phyloP scores from a whole-genome alignment of 78 protist species.

The Trichosphaerium sp. region DNA sequence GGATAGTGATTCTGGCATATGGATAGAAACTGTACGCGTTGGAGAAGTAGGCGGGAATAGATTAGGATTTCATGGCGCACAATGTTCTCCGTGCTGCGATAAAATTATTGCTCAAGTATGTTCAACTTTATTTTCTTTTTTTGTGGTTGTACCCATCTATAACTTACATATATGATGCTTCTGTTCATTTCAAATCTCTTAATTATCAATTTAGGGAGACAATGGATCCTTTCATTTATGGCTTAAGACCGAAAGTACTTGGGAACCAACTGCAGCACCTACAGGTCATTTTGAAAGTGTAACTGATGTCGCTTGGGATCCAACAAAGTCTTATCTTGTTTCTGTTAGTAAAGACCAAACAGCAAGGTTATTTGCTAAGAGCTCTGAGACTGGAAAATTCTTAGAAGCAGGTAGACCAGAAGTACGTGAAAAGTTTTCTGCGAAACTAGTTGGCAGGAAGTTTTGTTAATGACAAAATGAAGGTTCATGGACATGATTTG shows the following conservation, averaged over 20 bases:
- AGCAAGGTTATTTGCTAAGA: slow-evolving; percentile 15
- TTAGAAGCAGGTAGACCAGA: slow-evolving; percentile 44
- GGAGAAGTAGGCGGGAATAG: slow-evolving; percentile 62
- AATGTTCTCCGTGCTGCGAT: slow-evolving; percentile 9
- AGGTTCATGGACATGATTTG: slow-evolving; percentile 52
- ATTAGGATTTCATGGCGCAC: slow-evolving; percentile 32
- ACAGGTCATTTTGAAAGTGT: slow-evolving; percentile 49
- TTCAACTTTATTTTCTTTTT: no score
- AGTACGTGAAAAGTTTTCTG: no score
- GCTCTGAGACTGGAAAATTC: slow-evolving; percentile 15
- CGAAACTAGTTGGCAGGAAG: no score
- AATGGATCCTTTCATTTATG: slow-evolving; percentile 51
- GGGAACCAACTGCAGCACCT: slow-evolving; percentile 24
- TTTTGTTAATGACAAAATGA: no score
- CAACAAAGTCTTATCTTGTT: slow-evolving; percentile 16
- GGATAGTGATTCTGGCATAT: slow-evolving; percentile 23
- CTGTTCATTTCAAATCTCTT: no score
- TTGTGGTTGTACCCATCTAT: no score
- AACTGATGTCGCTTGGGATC: slow-evolving; percentile 29
- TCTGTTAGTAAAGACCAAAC: slow-evolving; percentile 21
- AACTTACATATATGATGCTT: no score
- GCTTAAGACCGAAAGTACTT: slow-evolving; percentile 2
- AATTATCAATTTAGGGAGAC: no score
- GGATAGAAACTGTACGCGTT: slow-evolving; percentile 37
- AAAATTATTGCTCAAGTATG: slow-evolving; percentile 33